Base-by-base conservation (phyloP, 345 rosid genomes). In the Populus euphratica region DNA sequence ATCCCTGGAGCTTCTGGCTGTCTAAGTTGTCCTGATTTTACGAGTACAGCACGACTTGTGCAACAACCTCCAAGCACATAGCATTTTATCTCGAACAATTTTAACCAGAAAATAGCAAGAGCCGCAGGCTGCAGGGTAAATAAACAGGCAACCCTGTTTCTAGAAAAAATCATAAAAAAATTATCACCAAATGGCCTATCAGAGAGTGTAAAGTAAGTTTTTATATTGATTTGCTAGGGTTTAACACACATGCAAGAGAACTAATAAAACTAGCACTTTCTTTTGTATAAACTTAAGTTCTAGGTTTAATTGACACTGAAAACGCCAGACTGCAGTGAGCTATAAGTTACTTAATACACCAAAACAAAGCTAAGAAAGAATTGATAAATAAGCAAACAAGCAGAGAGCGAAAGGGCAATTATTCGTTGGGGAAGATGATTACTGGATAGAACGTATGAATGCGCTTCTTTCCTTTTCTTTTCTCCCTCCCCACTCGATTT, bases 1-100 rank as follows among this genome's bases (percentile, higher is more conserved):
- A 94, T 94, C 75, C 98, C 95, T n/a, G 91, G 86, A 11, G 98
- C 98, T 88, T 94, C 97, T 3, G 98, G 98, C 82, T 94, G 98
- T 81, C 89, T 85, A 75, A 94, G 73, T 80, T 92, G 76, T 75
- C 98, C 96, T 71, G 94, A 92, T 86, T 90, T 91, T 68, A 92
- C 85, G 61, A 97, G 95, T 13, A 94, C 98, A 0, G 97, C 98
- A 77, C 98, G 93, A 72, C 98, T 94, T 74, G 98, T 94, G 75
- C 98, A 94, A 74, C 98, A 94, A 83, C 98, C 98, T 94, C 87
- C 73, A 83, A 69, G 8, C 18, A 56, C 47, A n/a, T 62, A 78
- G 61, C 67, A 21, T 72, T 41, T 76, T 17, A 49, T 73, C 39
- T 70, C 18, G 36, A 72, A 67, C 6, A 68, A 66, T 75, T 76